Evolutionary conservation across 225 moss, liverwort and hornwort genomes (phyloP).

Genomic region (Rhytidiadelphus loreus): DNA sequence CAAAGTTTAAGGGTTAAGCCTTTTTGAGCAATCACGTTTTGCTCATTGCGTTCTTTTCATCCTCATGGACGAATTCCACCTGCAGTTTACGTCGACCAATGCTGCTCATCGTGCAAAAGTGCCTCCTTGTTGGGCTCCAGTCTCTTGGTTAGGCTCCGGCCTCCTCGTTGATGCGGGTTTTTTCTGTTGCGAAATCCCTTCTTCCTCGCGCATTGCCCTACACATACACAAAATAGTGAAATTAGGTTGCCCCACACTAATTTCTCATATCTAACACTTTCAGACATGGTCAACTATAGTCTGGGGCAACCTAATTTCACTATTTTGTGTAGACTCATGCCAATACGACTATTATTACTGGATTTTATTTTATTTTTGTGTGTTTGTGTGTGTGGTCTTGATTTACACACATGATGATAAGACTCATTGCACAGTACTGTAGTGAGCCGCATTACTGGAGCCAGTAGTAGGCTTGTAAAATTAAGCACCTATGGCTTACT

Average conservation of each 20-base stretch:
- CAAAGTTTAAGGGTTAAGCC: no score
- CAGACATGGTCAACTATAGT: no score
- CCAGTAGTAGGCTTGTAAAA: neutral
- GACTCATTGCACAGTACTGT: neutral
- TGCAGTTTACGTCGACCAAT: fast-evolving
- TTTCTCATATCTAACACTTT: no score
- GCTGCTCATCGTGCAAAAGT: neutral
- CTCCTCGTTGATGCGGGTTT: fast-evolving
- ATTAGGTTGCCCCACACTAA: no score
- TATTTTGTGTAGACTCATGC: no score
- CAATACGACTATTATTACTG: no score
- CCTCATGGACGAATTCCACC: neutral
- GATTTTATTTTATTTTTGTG: no score
- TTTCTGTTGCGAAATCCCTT: neutral
- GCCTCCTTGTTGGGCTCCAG: neutral
- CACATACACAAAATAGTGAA: no score
- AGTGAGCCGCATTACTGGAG: neutral
- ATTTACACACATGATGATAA: neutral
- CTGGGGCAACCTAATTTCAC: no score
- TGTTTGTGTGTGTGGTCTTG: no score
- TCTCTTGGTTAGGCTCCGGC: fast-evolving
- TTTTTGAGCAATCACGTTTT: no score
- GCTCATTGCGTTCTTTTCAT: neutral
- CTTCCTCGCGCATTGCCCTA: neutral
- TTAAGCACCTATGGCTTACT: neutral